Evolutionary conservation across 306 rosid genomes (phyloP).

Genomic region (Amphicarpaea edgeworthii): DNA sequence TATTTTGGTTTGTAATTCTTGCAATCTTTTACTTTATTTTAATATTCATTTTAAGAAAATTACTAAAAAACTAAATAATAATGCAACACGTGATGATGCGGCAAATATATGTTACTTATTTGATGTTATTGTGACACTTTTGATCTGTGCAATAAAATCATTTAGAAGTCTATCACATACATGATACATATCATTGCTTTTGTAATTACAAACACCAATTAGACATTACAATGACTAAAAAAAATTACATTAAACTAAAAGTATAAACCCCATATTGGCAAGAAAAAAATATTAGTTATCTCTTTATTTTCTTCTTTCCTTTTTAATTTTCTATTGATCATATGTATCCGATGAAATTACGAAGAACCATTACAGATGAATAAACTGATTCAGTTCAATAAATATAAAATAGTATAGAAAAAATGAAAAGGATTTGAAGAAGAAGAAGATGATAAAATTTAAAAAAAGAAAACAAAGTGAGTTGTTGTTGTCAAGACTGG

Average conservation of each 20-base stretch:
- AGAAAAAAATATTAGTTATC: background rate
- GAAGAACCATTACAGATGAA: background rate
- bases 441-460: background rate
- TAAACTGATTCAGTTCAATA: background rate
- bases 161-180: background rate
- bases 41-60: no score
- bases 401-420: no score
- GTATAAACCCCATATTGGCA: background rate
- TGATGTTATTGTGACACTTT: no score
- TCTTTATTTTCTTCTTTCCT: no score
- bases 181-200: no score
- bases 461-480: constrained; percentile 32
- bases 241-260: no score
- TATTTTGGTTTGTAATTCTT: background rate
- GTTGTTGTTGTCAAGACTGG: constrained; percentile 53
- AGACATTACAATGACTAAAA: no score
- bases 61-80: no score
- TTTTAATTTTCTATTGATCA: background rate
- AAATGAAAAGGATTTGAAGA: constrained; percentile 35
- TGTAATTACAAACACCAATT: background rate
- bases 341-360: background rate
- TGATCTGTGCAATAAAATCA: no score
- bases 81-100: no score
- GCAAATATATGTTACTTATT: background rate
- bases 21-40: no score